phyloP scores from a whole-genome alignment of 805 yeast species.

The Wickerhamiella azyma region DNA sequence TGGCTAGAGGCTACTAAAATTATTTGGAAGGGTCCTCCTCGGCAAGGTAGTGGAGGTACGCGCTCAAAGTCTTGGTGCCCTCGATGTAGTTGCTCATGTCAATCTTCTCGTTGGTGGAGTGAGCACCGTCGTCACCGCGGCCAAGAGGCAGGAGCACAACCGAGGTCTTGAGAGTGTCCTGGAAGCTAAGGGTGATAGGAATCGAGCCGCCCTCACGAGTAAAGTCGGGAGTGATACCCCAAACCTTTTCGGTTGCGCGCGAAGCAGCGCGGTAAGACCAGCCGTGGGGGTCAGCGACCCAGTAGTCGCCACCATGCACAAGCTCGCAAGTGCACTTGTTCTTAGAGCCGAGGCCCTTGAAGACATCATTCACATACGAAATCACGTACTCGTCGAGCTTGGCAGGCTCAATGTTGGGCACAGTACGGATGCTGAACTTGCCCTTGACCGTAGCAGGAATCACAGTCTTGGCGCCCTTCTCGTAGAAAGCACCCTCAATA shows the following conservation, averaged over 20 bases:
- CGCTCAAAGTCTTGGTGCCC: conserved; percentile 87
- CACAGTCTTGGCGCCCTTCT: conserved; percentile 94
- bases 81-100: conserved; percentile 79
- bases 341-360: conserved; percentile 58
- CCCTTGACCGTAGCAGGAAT: conserved; percentile 91
- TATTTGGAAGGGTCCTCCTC: conserved; percentile 19
- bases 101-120: conserved; percentile 90
- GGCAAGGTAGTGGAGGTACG: conserved; percentile 80
- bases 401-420: conserved; percentile 76
- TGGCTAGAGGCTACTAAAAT: not conserved
- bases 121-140: conserved; percentile 98
- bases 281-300: conserved; percentile 91
- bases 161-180: conserved; percentile 68
- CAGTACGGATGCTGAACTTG: conserved; percentile 93
- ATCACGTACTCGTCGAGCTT: conserved; percentile 68
- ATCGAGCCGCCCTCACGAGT: conserved; percentile 99
- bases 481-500: conserved; percentile 92
- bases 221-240: conserved; percentile 90
- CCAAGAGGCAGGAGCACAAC: conserved; percentile 94
- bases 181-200: conserved; percentile 91
- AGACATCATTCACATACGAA: conserved; percentile 52
- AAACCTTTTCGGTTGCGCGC: conserved; percentile 85
- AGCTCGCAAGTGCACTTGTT: conserved; percentile 60
- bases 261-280: conserved; percentile 88
- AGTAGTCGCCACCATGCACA: conserved; percentile 89